These are phyloP conservation scores for Fusarium anthophilum DNA, from an alignment of 2,329 filamentous ascomycete genomes.

Conservation along the genomic window DNA sequence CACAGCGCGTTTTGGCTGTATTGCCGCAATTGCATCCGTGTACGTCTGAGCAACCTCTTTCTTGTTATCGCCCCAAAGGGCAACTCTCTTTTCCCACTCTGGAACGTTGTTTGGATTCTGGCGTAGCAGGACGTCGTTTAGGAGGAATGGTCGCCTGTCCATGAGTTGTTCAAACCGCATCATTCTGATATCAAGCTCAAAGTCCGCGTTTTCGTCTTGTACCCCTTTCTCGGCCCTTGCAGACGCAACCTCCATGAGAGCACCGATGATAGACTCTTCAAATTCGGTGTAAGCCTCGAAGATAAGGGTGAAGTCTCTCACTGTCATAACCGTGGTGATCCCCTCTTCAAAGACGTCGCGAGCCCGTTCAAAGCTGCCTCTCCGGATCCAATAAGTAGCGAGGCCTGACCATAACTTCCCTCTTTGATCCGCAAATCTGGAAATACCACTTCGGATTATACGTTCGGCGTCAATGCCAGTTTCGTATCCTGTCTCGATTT, in stretches of 20 bases:
- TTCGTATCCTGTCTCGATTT: slow-evolving; percentile 83
- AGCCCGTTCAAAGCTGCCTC: slow-evolving; percentile 90
- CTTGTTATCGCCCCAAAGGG: slow-evolving; percentile 93
- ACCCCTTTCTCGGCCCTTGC: slow-evolving; percentile 80
- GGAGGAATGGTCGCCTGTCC: slow-evolving; percentile 93
- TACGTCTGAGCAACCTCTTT: slow-evolving; percentile 93
- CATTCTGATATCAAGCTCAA: slow-evolving; percentile 96
- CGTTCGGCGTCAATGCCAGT: slow-evolving; percentile 88
- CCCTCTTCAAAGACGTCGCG: slow-evolving; percentile 96
- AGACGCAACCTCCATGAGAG: slow-evolving; percentile 88
- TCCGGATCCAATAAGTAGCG: slow-evolving; percentile 95
- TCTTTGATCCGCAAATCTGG: slow-evolving; percentile 89
- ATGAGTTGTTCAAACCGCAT: slow-evolving; percentile 98
- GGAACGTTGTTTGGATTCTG: slow-evolving; percentile 97
- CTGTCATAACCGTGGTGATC: slow-evolving; percentile 97
- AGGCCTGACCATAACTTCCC: slow-evolving; percentile 95
- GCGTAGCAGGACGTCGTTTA: slow-evolving; percentile 93
- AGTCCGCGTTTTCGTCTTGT: slow-evolving; percentile 84
- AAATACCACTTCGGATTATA: slow-evolving; percentile 92
- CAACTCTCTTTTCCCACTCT: slow-evolving; percentile 98
- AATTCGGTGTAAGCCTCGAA: slow-evolving; percentile 98
- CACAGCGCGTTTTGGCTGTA: slow-evolving; percentile 92
- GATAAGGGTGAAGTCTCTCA: slow-evolving; percentile 94
- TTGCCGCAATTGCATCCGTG: slow-evolving; percentile 90
- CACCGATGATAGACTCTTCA: slow-evolving; percentile 93